Evolutionary conservation across 495 filamentous ascomycete species (phyloP).

Genomic region (Barbatosphaeria neglecta): DNA sequence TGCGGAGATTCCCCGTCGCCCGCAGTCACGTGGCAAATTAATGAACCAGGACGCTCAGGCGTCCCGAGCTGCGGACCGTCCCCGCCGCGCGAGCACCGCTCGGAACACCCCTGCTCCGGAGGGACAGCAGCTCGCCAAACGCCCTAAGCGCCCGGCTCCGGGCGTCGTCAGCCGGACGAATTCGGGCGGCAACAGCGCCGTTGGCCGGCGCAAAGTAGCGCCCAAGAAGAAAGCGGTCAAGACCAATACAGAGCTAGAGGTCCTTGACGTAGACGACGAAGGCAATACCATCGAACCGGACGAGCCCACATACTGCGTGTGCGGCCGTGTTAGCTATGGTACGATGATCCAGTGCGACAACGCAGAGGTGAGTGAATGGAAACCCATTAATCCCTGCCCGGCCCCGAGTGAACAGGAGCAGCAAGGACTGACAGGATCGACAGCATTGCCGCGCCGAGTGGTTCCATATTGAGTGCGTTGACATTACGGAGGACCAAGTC

Average conservation of each 20-base stretch:
- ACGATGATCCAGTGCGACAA: conserved; percentile 96
- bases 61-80: conserved; percentile 35
- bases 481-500: conserved; percentile 57
- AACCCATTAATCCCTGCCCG: no score
- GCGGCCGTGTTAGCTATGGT: conserved; percentile 83
- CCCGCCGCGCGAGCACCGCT: conserved; percentile 44
- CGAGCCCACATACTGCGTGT: conserved; percentile 83
- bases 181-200: conserved; percentile 59
- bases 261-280: conserved; percentile 49
- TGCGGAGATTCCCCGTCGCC: conserved; percentile 18
- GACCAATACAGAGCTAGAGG: conserved; percentile 35
- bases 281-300: conserved; percentile 75
- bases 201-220: conserved; percentile 70
- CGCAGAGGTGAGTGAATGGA: conserved; percentile 65
- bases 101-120: conserved; percentile 45
- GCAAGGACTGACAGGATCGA: conserved; percentile 11
- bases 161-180: conserved; percentile 58
- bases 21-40: conserved; percentile 36
- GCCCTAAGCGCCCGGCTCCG: conserved; percentile 61
- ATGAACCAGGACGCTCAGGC: conserved; percentile 37
- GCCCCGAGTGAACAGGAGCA: background rate
- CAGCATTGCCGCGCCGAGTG: conserved; percentile 66
- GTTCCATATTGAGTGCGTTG: conserved; percentile 91
- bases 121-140: conserved; percentile 30
- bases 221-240: conserved; percentile 48